These are phyloP conservation scores for Taiozyma onychis DNA, from an alignment of 1,139 yeast species.

Conservation along the genomic window DNA sequence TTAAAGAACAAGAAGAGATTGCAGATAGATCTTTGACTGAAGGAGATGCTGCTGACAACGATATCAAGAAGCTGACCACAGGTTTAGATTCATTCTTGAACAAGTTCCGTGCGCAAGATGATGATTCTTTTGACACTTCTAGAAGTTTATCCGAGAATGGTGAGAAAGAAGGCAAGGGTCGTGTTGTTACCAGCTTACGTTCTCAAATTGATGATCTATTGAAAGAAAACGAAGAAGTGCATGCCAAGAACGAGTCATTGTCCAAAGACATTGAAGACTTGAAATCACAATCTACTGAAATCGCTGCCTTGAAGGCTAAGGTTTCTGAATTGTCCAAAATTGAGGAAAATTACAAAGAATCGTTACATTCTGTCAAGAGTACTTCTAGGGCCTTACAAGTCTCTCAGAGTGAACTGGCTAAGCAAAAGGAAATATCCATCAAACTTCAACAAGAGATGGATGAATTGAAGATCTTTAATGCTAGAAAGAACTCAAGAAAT, in stretches of 20 bases:
- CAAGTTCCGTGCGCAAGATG: slow-evolving; percentile 10
- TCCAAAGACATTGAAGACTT: slow-evolving; percentile 2
- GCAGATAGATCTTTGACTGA: background rate
- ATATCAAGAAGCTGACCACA: slow-evolving; percentile 13
- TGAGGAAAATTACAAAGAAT: slow-evolving; percentile 61
- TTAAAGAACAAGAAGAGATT: slow-evolving; percentile 9
- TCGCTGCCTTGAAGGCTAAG: slow-evolving; percentile 28
- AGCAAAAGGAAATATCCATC: slow-evolving; percentile 50
- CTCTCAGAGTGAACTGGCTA: slow-evolving; percentile 66
- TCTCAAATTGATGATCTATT: slow-evolving; percentile 21
- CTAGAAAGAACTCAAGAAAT: slow-evolving; percentile 32
- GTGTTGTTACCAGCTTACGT: slow-evolving; percentile 9
- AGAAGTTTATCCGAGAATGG: background rate
- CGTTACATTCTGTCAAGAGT: slow-evolving; percentile 65
- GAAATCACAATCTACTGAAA: slow-evolving; percentile 11
- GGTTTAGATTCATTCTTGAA: slow-evolving; percentile 17
- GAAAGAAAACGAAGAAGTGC: slow-evolving; percentile 17
- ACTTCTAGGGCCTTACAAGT: slow-evolving; percentile 70
- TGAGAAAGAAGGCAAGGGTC: slow-evolving; percentile 1
- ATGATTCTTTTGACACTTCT: background rate
- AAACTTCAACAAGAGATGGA: slow-evolving; percentile 62
- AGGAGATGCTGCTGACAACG: slow-evolving; percentile 11
- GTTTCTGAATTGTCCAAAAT: slow-evolving; percentile 31
- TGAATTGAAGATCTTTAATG: slow-evolving; percentile 49
- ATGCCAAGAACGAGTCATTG: slow-evolving; percentile 2